phyloP scores from a whole-genome alignment of 805 yeast genomes.

The Wickerhamiella kurtzmanii region DNA sequence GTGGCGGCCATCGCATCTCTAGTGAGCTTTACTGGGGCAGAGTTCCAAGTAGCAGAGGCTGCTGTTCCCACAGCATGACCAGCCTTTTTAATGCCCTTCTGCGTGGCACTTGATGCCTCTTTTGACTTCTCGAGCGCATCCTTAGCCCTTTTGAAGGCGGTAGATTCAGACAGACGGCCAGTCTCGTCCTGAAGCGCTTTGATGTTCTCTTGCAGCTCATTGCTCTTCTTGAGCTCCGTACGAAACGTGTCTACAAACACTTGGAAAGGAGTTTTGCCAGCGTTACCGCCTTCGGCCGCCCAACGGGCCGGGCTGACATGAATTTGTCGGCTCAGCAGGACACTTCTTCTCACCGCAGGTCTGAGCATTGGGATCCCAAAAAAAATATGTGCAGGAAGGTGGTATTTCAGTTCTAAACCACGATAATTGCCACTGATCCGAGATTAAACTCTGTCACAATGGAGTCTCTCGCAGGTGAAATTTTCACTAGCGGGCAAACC shows the following conservation, averaged over 20 bases:
- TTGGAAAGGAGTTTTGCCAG: slow-evolving; percentile 47
- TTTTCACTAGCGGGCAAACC: not conserved
- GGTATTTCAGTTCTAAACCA: no score
- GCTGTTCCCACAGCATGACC: slow-evolving; percentile 89
- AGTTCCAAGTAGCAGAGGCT: slow-evolving; percentile 91
- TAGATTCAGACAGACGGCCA: slow-evolving; percentile 85
- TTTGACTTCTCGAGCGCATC: slow-evolving; percentile 86
- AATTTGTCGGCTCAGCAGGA: not conserved
- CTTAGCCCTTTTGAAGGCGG: slow-evolving; percentile 81
- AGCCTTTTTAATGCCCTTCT: slow-evolving; percentile 68
- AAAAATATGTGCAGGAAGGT: no score
- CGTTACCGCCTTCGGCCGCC: not conserved
- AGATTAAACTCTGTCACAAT: not conserved
- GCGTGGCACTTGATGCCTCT: slow-evolving; percentile 49
- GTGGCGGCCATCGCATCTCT: slow-evolving; percentile 69
- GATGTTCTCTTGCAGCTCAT: slow-evolving; percentile 80
- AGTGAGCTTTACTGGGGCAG: slow-evolving; percentile 82
- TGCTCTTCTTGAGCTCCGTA: slow-evolving; percentile 78
- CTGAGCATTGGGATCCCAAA: no score
- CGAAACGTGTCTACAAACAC: slow-evolving; percentile 88
- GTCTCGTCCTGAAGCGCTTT: slow-evolving; percentile 93
- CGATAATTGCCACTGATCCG: not conserved
- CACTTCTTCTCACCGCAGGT: not conserved
- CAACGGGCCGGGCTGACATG: not conserved
- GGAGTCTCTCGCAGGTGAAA: not conserved